Evolutionary conservation across 2,329 filamentous ascomycete species (phyloP).

Genomic region (Blastomyces parvus): DNA sequence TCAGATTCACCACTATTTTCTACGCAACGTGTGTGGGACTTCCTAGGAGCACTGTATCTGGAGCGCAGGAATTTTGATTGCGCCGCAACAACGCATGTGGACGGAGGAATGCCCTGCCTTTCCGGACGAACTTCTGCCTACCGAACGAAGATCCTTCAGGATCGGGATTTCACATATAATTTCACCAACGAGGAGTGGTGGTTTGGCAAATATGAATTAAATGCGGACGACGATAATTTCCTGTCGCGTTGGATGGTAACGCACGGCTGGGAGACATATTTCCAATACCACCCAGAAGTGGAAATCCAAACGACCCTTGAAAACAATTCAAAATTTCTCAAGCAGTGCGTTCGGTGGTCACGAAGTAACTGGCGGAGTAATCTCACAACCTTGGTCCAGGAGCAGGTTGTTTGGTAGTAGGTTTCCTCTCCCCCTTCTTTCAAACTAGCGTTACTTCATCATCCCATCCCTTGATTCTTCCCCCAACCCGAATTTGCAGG

Average conservation of each 20-base stretch:
- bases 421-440: conserved; percentile 33
- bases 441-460: conserved; percentile 5
- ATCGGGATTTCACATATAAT: conserved; percentile 72
- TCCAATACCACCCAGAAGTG: conserved; percentile 86
- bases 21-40: conserved; percentile 63
- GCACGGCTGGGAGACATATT: conserved; percentile 86
- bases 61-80: conserved; percentile 95
- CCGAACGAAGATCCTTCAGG: conserved; percentile 75
- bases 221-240: conserved; percentile 97
- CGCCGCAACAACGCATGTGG: conserved; percentile 86
- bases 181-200: conserved; percentile 89
- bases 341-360: conserved; percentile 90
- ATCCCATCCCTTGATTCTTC: conserved; percentile 16
- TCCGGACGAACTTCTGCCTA: conserved; percentile 91
- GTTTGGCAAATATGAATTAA: conserved; percentile 69
- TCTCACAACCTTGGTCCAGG: conserved; percentile 75
- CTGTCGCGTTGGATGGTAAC: conserved; percentile 92
- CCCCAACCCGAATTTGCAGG: background rate
- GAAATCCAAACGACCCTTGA: conserved; percentile 90
- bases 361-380: conserved; percentile 98
- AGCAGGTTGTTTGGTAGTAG: conserved; percentile 80
- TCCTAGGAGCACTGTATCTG: conserved; percentile 83
- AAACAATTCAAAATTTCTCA: conserved; percentile 77
- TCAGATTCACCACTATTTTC: conserved; percentile 51
- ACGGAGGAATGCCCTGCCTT: conserved; percentile 93